phyloP scores from a whole-genome alignment of 305 asterid species.

The Rubia peregrina region DNA sequence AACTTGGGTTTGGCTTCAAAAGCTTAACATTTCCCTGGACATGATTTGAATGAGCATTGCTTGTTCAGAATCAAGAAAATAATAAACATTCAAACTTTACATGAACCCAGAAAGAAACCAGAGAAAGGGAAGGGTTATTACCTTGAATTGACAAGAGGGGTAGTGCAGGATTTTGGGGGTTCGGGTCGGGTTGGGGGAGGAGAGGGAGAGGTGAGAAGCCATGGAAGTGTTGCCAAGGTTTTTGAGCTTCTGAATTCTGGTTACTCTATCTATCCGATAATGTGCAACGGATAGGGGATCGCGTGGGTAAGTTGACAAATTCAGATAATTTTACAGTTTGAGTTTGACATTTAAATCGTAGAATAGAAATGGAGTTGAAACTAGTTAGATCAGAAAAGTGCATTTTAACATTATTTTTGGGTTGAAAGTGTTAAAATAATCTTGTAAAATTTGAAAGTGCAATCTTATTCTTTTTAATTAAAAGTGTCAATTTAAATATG shows the following conservation, averaged over 20 bases:
- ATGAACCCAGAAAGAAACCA: neutral
- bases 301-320: neutral
- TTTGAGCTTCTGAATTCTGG: conserved; percentile 6
- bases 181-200: conserved; percentile 23
- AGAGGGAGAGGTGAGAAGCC: conserved; percentile 37
- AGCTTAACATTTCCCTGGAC: conserved; percentile 48
- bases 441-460: too few relatives aligned
- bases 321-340: neutral
- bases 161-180: conserved; percentile 14
- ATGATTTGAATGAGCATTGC: conserved; percentile 6
- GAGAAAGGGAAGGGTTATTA: conserved; percentile 1
- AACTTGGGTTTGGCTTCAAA: conserved; percentile 38
- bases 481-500: too few relatives aligned
- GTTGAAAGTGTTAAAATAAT: too few relatives aligned
- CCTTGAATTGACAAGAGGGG: conserved; percentile 40
- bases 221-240: conserved; percentile 19
- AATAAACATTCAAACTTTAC: neutral
- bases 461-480: too few relatives aligned
- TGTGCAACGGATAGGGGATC: conserved; percentile 23
- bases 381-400: too few relatives aligned
- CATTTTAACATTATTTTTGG: too few relatives aligned
- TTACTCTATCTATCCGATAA: conserved; percentile 11
- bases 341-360: conserved; percentile 1
- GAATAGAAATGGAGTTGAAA: too few relatives aligned
- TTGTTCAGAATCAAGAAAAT: neutral